Base-by-base conservation (phyloP, 1,284 basidiomycete species). In the Marasmius fiardii region DNA sequence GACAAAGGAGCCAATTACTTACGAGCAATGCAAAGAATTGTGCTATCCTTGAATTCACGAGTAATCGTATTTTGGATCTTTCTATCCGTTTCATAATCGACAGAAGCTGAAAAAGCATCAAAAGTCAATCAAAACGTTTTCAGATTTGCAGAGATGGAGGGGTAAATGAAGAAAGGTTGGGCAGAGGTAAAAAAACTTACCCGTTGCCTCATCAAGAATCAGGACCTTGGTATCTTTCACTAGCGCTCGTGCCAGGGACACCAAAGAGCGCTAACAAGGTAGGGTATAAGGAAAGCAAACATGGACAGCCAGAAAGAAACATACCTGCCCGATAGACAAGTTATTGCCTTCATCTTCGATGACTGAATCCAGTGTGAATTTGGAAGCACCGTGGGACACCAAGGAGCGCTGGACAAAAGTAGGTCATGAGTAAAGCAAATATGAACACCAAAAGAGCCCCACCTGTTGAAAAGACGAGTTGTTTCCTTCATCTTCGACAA, bases 341-440 rank as follows among this genome's bases (percentile, higher is more conserved):
- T 96, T 97, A 21, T 75, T 76, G 24, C 94, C 95, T 67, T 96
- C 94, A 58, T 90, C 88, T 59, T 95, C 92, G 57, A 97, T 83
- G 1, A 82, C 71, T 33, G 82, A 89, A 66, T 96, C 93, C 11
- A 95, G 78, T 20, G 79, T 88, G 73, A 93, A 94, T n/a, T n/a
- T n/a, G n/a, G n/a, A n/a, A n/a, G n/a, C n/a, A n/a, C n/a, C n/a
- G n/a, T n/a, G n/a, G n/a, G n/a, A n/a, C n/a, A n/a, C n/a, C n/a
- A n/a, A n/a, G n/a, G n/a, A n/a, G n/a, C n/a, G n/a, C n/a, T n/a
- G n/a, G n/a, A n/a, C n/a, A n/a, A n/a, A n/a, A n/a, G n/a, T n/a
- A n/a, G n/a, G n/a, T n/a, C n/a, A n/a, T n/a, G n/a, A n/a, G n/a
- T n/a, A n/a, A n/a, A n/a, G n/a, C n/a, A n/a, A n/a, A n/a, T n/a